Evolutionary conservation across 805 yeast species (phyloP), one percentile per base, ranked within the genome.

Genomic region (Saccharomyces mikatae): DNA sequence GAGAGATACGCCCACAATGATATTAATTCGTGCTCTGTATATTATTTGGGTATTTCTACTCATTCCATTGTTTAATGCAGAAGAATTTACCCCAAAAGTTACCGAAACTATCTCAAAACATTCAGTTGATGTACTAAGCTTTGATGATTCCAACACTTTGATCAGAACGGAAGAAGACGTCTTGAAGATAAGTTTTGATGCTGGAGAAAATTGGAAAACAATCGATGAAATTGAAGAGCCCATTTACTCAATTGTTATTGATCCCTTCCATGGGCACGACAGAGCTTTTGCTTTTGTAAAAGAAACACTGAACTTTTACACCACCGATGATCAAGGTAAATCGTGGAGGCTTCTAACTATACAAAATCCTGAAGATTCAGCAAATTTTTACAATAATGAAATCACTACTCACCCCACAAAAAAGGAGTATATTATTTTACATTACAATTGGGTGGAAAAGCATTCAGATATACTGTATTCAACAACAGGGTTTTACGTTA

Each of bases 131-230:
- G 36, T 64, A 26, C 52, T 50, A 44, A 54, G 60, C 3, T 80
- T 83, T 59, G 85, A 82, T 58, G 87, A 83, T 60, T 77, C 86
- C 0, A 61, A 78, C 0, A 73, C 71, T n/a, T 56, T 80, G 2
- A 52, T 83, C 30, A 61, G 61, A 5, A 10, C 11, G 55, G 72
- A 28, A 62, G 64, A 6, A 60, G 69, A 0, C 47, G 54, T 0
- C 56, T 53, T 80, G 1, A 66, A 60, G 11, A 61, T 73, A 8
- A 78, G 85, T 3, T 64, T 60, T 10, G 78, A 83, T 62, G 76
- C 80, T 60, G 89, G 89, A 8, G 68, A 55, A 10, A 61, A 67
- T 0, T 84, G 86, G 84, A 49, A 58, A 26, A 8, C 9, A 1
- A 52, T 63, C 8, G 32, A 54, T 6, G 58, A 48, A 2, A 46